Base-by-base conservation (phyloP, 2,329 filamentous ascomycete genomes). In the Teratosphaeria viscida region DNA sequence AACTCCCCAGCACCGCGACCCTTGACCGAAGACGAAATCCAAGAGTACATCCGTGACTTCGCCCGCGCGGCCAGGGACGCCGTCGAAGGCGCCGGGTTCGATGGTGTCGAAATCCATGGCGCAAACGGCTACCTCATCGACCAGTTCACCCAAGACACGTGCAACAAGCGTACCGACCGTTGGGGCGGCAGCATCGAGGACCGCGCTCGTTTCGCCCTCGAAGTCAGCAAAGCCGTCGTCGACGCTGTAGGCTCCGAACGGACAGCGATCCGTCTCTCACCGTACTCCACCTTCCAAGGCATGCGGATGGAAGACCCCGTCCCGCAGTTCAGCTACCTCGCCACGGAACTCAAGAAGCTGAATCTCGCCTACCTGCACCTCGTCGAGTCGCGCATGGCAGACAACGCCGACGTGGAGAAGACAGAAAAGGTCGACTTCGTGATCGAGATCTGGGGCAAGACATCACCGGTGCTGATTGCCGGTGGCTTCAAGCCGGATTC, bases 261-360 rank as follows among this genome's bases (percentile, higher is more conserved):
- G 12, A 76, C 79, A 2, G 82, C 78, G 0, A 79, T 59, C 37
- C 52, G 57, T 16, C 57, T 59, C 27, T 87, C 34, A 79, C 85
- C 1, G 70, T 89, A 3, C 82, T 77, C 2, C 56, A 72, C 73
- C 0, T 88, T 84, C 73, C 83, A 88, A 61, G 79, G 79, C 35
- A 85, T 88, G 85, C 73, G 74, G 35, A 86, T 87, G 82, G 64
- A 71, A 0, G 78, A 89, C 53, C 85, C 85, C 0, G 67, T 82
- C 8, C 82, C 85, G 0, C 85, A 89, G 62, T 89, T 88, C 67
- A 74, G 74, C 0, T 76, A 88, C 65, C 68, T 87, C 7, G 76
- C 84, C 52, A 65, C 73, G 35, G 76, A 79, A 52, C 73, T 84
- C 11, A 79, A 77, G 57, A 70, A 74, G 29, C 69, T 85, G 1